Evolutionary conservation across 768 basidiomycete genomes (phyloP).

Genomic region (Lactarius evosmus): DNA sequence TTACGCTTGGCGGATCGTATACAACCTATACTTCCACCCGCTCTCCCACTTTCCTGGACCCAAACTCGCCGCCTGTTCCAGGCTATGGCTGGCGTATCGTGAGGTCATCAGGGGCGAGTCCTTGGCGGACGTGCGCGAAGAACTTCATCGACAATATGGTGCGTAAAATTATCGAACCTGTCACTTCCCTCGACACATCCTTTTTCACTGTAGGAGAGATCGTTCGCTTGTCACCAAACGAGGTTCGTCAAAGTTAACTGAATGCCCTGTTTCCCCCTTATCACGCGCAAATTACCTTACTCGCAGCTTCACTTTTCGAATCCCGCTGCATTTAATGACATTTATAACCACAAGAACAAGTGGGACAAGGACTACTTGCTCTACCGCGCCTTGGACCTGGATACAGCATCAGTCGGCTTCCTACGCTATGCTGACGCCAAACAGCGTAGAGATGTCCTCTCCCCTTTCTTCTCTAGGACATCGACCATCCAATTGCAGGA

Average conservation of each 20-base stretch:
- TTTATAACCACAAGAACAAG: neutral
- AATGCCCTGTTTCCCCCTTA: neutral
- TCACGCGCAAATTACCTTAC: too few relatives aligned
- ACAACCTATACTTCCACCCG: too few relatives aligned
- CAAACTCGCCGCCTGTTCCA: neutral
- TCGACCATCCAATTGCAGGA: constrained; percentile 1
- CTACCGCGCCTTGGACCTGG: constrained; percentile 7
- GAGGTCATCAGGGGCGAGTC: neutral
- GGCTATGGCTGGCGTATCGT: neutral
- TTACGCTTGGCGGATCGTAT: neutral
- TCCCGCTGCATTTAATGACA: neutral
- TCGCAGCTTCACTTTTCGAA: constrained; percentile 7
- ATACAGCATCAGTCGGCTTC: neutral
- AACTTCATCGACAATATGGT: neutral
- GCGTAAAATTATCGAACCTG: too few relatives aligned
- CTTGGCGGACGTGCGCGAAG: neutral
- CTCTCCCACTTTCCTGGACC: neutral
- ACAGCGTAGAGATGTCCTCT: constrained; percentile 6
- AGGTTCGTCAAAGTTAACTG: neutral
- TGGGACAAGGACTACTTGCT: neutral
- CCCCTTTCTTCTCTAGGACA: neutral
- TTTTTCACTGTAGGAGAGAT: constrained; percentile 1
- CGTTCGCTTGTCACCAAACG: neutral
- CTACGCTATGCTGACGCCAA: neutral
- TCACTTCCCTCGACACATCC: neutral